Percentiles rank a stretch among this genome's conserved stretches.
Conservation (phyloP, 345 rosid genomes). For the Kernera saxatilis region DNA sequence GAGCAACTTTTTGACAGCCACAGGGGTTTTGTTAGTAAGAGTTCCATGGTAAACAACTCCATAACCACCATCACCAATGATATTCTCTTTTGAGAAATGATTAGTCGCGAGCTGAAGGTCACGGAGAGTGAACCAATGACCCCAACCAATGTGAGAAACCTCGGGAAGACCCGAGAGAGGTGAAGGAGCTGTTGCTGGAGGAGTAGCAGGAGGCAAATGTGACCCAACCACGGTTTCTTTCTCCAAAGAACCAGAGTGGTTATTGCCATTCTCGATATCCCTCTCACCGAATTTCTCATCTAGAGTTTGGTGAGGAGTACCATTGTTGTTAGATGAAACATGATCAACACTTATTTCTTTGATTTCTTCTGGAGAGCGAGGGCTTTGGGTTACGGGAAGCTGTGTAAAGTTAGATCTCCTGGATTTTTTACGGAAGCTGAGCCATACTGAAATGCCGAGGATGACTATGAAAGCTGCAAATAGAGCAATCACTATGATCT, state of each 20-base stretch:
- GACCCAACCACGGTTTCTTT: constrained; percentile 44
- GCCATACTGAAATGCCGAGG: constrained; percentile 64
- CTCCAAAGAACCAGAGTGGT: constrained; percentile 50
- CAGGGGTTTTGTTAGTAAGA: constrained; percentile 64
- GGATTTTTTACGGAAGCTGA: constrained; percentile 66
- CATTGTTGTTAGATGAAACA: constrained; percentile 58
- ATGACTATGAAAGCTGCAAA: constrained; percentile 48
- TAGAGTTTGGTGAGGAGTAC: constrained; percentile 28
- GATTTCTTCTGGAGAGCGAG: constrained; percentile 62
- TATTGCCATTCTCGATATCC: constrained; percentile 66
- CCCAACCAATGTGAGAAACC: constrained; percentile 91
- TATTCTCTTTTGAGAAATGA: constrained; percentile 69
- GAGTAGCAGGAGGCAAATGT: constrained; percentile 50
- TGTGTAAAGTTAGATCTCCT: constrained; percentile 35
- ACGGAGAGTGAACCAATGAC: constrained; percentile 96
- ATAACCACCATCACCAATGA: constrained; percentile 96
- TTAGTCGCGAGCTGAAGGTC: constrained; percentile 82
- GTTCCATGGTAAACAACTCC: constrained; percentile 88
- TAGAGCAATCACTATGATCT: constrained; percentile 53
- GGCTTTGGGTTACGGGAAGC: constrained; percentile 49
- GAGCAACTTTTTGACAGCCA: constrained; percentile 93
- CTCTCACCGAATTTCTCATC: constrained; percentile 51
- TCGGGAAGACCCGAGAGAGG: constrained; percentile 85
- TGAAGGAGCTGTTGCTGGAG: constrained; percentile 54
- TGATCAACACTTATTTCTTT: constrained; percentile 84